phyloP scores from a whole-genome alignment of 2,329 filamentous ascomycete genomes.

The Elsinoe ampelina region DNA sequence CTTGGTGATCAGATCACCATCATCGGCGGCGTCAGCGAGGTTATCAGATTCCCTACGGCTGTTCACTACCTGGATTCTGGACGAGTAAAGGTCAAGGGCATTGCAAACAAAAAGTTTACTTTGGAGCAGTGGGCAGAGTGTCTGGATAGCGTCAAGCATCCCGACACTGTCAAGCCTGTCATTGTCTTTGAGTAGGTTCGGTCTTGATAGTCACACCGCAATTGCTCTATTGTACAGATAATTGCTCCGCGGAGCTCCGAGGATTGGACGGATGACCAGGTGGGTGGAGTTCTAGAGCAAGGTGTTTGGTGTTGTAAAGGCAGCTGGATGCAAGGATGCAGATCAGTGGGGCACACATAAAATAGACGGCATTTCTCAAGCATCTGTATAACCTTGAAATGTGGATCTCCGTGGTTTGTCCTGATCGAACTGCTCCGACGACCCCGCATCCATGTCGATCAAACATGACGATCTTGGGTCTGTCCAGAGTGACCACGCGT shows the following conservation, averaged over 20 bases:
- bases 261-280: background rate
- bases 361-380: background rate
- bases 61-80: constrained; percentile 43
- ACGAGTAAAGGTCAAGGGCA: constrained; percentile 55
- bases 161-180: constrained; percentile 64
- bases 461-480: background rate
- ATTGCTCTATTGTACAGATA: background rate
- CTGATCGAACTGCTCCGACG: background rate
- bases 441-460: background rate
- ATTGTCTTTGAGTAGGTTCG: constrained; percentile 33
- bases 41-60: constrained; percentile 33
- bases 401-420: background rate
- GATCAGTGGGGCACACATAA: constrained; percentile 10
- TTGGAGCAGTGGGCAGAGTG: constrained; percentile 65
- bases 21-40: constrained; percentile 63
- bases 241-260: background rate
- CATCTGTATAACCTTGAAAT: background rate
- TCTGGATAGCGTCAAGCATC: constrained; percentile 61
- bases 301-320: constrained; percentile 5
- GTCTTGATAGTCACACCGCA: background rate
- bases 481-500: background rate
- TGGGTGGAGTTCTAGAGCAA: background rate
- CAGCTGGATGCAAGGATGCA: constrained; percentile 5
- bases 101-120: constrained; percentile 64
- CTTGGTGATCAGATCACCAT: constrained; percentile 61